Evolutionary conservation across 108 stramenopile species (phyloP).

Genomic region (Chaetoceros tenuissimus): DNA sequence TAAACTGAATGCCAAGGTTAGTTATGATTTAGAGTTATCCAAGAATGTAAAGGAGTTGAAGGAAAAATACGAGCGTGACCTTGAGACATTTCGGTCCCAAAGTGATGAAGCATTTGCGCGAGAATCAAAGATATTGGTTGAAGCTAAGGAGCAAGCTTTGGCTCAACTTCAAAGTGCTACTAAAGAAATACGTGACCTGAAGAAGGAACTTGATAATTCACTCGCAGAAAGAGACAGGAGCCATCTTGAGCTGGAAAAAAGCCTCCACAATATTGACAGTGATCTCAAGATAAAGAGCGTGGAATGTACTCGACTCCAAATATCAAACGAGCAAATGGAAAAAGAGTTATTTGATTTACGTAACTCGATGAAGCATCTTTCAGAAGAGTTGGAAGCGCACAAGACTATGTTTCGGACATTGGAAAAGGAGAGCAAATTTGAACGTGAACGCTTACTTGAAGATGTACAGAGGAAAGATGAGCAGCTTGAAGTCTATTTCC

Average conservation of each 20-base stretch:
- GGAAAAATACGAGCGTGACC: no score
- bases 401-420: background rate
- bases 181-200: no score
- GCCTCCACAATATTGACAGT: background rate
- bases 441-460: background rate
- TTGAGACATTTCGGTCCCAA: no score
- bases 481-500: constrained; percentile 1
- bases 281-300: background rate
- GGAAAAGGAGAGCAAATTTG: background rate
- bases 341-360: background rate
- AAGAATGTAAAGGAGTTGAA: no score
- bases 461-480: constrained; percentile 1
- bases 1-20: no score
- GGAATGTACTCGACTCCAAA: background rate
- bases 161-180: no score
- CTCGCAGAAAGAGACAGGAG: no score
- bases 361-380: background rate
- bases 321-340: background rate
- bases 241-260: background rate
- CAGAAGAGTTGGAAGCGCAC: background rate
- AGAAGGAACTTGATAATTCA: no score
- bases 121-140: no score
- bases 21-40: no score
- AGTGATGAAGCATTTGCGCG: no score
- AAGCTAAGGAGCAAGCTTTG: no score